phyloP scores from a whole-genome alignment of 1,284 basidiomycete genomes.

The Trichosporon inkin region DNA sequence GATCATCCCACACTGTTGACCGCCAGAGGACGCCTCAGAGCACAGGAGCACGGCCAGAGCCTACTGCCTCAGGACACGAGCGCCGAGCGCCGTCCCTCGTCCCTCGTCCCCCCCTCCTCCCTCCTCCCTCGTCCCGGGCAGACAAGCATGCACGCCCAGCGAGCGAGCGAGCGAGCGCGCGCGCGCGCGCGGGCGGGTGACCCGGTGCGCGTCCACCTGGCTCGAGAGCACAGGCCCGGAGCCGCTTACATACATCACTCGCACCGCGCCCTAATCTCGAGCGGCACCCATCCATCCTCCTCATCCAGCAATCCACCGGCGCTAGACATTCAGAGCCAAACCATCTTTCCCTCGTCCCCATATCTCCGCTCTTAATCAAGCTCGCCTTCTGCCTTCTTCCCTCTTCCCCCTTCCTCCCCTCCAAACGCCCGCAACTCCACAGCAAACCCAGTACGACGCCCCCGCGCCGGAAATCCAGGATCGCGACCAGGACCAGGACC shows the following conservation, averaged over 20 bases:
- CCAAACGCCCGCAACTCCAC: neutral
- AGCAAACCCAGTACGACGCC: neutral
- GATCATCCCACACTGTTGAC: slow-evolving; percentile 5
- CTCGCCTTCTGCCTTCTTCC: neutral
- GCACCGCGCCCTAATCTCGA: neutral
- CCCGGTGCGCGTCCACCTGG: too few species aligned
- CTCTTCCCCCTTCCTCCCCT: neutral
- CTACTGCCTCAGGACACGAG: too few species aligned
- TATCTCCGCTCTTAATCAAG: slow-evolving; percentile 7
- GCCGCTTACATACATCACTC: slow-evolving; percentile 2
- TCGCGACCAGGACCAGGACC: neutral
- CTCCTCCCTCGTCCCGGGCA: too few species aligned
- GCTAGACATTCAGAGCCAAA: slow-evolving; percentile 4
- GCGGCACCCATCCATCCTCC: neutral
- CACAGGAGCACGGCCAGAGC: too few species aligned
- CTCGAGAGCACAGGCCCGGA: neutral
- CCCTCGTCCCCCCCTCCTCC: too few species aligned
- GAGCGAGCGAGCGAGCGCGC: too few species aligned
- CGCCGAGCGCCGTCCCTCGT: too few species aligned
- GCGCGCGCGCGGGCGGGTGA: too few species aligned
- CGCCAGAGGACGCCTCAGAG: too few species aligned
- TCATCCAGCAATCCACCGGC: slow-evolving; percentile 1
- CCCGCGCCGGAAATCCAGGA: slow-evolving; percentile 1
- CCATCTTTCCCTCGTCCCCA: neutral
- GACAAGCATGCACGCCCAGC: too few species aligned